Evolutionary conservation across 2,329 filamentous ascomycete genomes (phyloP).

Genomic region (Pyrenophora graminea): DNA sequence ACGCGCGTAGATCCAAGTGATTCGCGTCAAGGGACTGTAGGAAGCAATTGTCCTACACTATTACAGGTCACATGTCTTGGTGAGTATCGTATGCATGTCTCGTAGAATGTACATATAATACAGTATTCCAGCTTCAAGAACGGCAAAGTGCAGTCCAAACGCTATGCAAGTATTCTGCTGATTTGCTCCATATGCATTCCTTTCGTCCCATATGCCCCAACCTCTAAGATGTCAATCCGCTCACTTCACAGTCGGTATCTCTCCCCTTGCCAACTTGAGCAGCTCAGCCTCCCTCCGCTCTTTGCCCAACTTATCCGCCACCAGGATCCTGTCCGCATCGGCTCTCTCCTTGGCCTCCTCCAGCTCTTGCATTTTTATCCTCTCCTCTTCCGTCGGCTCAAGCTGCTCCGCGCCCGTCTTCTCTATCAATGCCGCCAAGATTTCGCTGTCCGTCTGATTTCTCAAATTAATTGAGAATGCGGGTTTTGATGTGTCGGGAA

Average conservation of each 20-base stretch:
- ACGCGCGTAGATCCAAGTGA: neutral
- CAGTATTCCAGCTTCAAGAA: constrained; percentile 2
- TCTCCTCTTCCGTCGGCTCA: constrained; percentile 63
- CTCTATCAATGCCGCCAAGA: constrained; percentile 65
- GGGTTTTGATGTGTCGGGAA: constrained; percentile 43
- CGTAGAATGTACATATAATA: constrained; percentile 12
- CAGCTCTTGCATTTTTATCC: constrained; percentile 61
- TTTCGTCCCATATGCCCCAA: neutral
- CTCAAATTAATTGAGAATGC: constrained; percentile 62
- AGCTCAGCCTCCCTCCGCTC: constrained; percentile 66
- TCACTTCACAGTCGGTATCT: constrained; percentile 9
- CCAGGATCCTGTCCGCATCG: constrained; percentile 59
- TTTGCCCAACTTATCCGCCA: constrained; percentile 59
- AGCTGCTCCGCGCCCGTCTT: constrained; percentile 65
- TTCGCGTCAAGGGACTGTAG: too few species aligned
- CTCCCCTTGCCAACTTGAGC: constrained; percentile 58
- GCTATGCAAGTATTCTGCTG: neutral
- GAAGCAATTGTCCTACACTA: too few species aligned
- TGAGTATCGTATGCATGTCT: neutral
- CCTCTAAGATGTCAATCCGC: neutral
- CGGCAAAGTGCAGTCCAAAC: neutral
- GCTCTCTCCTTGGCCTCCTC: constrained; percentile 59
- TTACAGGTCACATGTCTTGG: neutral
- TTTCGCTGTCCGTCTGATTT: constrained; percentile 62
- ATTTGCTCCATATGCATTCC: neutral